A percentile compares a stretch with the other conserved stretches of the same genome.
phyloP scores from a whole-genome alignment of 2,329 filamentous ascomycete species.

The Hirsutella minnesotensis region DNA sequence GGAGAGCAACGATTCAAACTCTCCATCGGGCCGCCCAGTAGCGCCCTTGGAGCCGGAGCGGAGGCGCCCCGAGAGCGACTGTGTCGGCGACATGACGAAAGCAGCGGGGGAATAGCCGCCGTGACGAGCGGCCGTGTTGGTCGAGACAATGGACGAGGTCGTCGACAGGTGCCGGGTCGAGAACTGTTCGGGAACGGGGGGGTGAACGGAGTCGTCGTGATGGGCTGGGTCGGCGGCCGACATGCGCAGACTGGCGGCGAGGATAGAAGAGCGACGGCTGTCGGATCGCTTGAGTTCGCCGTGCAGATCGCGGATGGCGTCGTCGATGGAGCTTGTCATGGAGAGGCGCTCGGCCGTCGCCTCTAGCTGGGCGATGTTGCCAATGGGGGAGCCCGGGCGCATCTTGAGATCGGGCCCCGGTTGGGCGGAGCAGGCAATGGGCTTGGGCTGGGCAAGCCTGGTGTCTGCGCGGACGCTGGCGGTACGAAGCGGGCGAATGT shows the following conservation, averaged over 20 bases:
- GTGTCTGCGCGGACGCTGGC: slow-evolving; percentile 33
- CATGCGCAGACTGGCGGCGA: slow-evolving; percentile 34
- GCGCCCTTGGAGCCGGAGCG: slow-evolving; percentile 44
- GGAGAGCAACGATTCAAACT: slow-evolving; percentile 28
- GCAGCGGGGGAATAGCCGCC: slow-evolving; percentile 60
- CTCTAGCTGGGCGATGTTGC: slow-evolving; percentile 64
- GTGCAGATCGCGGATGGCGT: slow-evolving; percentile 64
- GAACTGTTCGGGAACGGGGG: not conserved
- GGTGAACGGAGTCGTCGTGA: slow-evolving; percentile 1
- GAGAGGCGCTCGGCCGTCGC: slow-evolving; percentile 65
- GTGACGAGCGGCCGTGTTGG: slow-evolving; percentile 53
- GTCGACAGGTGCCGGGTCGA: slow-evolving; percentile 31
- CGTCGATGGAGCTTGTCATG: slow-evolving; percentile 62
- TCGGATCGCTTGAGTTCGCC: slow-evolving; percentile 59
- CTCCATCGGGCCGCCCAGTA: slow-evolving; percentile 25
- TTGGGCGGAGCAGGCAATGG: slow-evolving; percentile 35
- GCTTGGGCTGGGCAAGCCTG: slow-evolving; percentile 25
- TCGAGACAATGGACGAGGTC: slow-evolving; percentile 53
- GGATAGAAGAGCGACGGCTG: slow-evolving; percentile 52
- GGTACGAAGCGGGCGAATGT: slow-evolving; percentile 18
- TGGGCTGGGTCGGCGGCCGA: slow-evolving; percentile 16
- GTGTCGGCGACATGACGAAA: slow-evolving; percentile 55
- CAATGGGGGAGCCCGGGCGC: slow-evolving; percentile 48
- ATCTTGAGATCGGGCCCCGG: slow-evolving; percentile 46
- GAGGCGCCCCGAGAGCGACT: slow-evolving; percentile 45